Evolutionary conservation across 2,329 filamentous ascomycete species (phyloP).

Genomic region (Colletotrichum sp.): DNA sequence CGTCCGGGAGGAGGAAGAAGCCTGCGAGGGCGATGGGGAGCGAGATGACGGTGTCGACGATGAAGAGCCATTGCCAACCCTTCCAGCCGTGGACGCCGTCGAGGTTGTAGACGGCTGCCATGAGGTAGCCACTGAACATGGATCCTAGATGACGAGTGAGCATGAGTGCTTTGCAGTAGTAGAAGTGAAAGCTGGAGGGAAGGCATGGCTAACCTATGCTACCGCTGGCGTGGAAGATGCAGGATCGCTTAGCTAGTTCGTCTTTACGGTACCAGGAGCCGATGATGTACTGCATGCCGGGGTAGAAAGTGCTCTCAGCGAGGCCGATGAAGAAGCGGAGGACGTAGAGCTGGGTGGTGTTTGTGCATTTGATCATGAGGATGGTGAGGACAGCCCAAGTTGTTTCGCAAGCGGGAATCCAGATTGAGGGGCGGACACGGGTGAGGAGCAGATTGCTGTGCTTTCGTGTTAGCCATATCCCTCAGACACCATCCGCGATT

Average conservation of each 20-base stretch:
- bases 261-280: slow-evolving; percentile 34
- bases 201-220: slow-evolving; percentile 11
- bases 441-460: slow-evolving; percentile 37
- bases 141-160: background rate
- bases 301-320: slow-evolving; percentile 29
- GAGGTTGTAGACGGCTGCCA: slow-evolving; percentile 40
- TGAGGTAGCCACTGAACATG: slow-evolving; percentile 37
- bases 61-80: slow-evolving; percentile 44
- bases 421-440: slow-evolving; percentile 31
- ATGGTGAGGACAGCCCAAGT: slow-evolving; percentile 37
- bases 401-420: slow-evolving; percentile 33
- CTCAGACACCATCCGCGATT: accelerated
- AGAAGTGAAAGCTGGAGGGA: accelerated
- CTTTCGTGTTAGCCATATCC: slow-evolving; percentile 2
- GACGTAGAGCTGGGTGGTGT: slow-evolving; percentile 34
- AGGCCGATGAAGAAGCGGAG: slow-evolving; percentile 35
- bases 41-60: slow-evolving; percentile 38
- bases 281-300: slow-evolving; percentile 28
- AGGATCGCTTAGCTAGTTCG: slow-evolving; percentile 32
- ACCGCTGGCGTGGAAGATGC: slow-evolving; percentile 29
- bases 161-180: background rate
- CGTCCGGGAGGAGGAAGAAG: slow-evolving; percentile 25
- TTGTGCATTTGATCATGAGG: slow-evolving; percentile 35
- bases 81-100: slow-evolving; percentile 34
- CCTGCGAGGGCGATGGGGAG: slow-evolving; percentile 26